Base-by-base conservation (phyloP, 805 yeast species). In the Starmera dryadoides region DNA sequence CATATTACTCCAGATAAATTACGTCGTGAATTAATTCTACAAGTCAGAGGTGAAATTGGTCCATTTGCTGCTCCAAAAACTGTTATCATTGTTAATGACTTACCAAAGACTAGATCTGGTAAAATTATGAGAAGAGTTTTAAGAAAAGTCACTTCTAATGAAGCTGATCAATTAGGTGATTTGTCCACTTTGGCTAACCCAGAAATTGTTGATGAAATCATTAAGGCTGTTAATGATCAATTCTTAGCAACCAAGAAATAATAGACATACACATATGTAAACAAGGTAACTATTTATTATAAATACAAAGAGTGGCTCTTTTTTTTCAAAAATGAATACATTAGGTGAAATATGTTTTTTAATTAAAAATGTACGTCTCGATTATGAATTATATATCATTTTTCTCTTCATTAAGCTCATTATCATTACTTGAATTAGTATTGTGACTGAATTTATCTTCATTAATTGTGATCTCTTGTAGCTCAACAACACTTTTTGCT, bases 101-200 rank as follows among this genome's bases (percentile, higher is more conserved):
- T 83, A 60, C 93, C 93, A 55, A 83, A 83, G 72, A 83, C 93
- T 11, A 78, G 93, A 69, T 81, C 88, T 4, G 93, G 93, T 56
- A 83, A 83, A 68, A 83, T 83, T 51, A 83, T 83, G 93, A 79
- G 93, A 75, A 75, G 93, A 68, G 82, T 83, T 55, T 71, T 83
- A 61, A 76, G 93, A 66, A 83, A 83, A 68, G 69, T 83, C 44
- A 66, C 81, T 36, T 81, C 87, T 35, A 71, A 78, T 47, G 91
- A 83, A 63, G 83, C 81, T 46, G 89, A 83, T 56, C 87, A 81
- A 64, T 69, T 83, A 55, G 93, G 93, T 47, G 93, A 83, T 65
- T 76, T 79, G 45, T 69, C 86, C 29, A 83, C 93, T 14, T 73
- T 83, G 57, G 77, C 88, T 36, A 83, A 84, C 58, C 91, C 93